Base-by-base conservation (phyloP, 2,329 filamentous ascomycete genomes). In the Penicillium rolfsii region DNA sequence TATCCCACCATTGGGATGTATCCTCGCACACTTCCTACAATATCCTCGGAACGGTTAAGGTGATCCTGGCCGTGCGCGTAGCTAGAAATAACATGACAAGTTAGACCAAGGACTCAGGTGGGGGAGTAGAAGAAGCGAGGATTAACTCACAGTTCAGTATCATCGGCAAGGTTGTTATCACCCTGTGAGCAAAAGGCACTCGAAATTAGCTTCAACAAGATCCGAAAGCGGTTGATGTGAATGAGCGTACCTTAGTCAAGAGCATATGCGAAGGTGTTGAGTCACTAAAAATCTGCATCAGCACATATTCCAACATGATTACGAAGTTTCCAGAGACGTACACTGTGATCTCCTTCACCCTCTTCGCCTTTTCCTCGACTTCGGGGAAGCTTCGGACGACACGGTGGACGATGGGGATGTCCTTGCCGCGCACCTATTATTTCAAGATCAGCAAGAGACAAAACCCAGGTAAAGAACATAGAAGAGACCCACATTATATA, bases 1-100 rank as follows among this genome's bases (percentile, higher is more conserved):
- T 98, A 98, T 67, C 95, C 95, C 14, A 98, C 93, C 71, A 95
- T 96, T 0, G 95, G 95, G 59, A 98, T 88, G 76, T 96, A 99
- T 40, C 86, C 95, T 11, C 95, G 83, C 6, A 98, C 95, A 68
- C 91, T 96, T 49, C 95, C 95, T 59, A 99, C 91, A 58, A 99
- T 93, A 74, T 98, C 94, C 73, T 90, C 85, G 67, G 83, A 78
- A 61, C 95, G 86, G 74, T 90, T 88, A 49, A 99, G 83, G 75
- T 91, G 96, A 73, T 91, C 91, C 79, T 99, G 94, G 19, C 90
- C 91, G 41, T 83, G 82, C 2, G 95, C 93, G 76, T 67, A 67
- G 5, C 52, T 54, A 19, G 16, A 8, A n/a, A 45, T 19, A 28
- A 30, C n/a, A 30, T 1, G 43, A 22, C 3, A 6, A 19, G 24